These are phyloP conservation scores for Solanum hybrid DNA, from an alignment of 305 asterid species.

Conservation along the genomic window DNA sequence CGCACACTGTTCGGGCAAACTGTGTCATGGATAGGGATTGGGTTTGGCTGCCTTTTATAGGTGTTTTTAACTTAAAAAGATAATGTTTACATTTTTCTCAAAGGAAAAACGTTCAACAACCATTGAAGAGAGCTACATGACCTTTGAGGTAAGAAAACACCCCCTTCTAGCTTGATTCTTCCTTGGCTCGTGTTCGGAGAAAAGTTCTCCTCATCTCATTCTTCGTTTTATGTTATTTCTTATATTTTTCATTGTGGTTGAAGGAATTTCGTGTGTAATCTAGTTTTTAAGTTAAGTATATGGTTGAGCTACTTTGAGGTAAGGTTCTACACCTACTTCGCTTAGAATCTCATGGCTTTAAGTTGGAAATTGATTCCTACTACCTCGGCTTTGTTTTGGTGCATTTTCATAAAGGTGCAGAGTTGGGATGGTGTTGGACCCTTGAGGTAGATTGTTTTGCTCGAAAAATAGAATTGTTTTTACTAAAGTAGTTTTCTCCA, in stretches of 20 bases:
- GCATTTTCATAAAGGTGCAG: background rate
- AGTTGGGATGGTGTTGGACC: background rate
- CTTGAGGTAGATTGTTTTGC: background rate
- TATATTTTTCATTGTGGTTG: background rate
- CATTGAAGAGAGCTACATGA: background rate
- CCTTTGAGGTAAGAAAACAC: background rate
- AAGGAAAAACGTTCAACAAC: background rate
- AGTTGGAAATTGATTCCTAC: background rate
- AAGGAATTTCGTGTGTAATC: background rate
- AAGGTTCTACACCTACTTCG: background rate
- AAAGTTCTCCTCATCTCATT: background rate
- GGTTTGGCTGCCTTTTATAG: background rate
- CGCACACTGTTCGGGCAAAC: background rate
- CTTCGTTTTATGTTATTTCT: background rate
- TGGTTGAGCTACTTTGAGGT: background rate
- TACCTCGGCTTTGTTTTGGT: background rate
- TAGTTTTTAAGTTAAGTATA: background rate
- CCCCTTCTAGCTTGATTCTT: background rate
- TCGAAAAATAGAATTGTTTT: background rate
- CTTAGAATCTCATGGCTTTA: background rate
- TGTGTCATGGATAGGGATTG: background rate
- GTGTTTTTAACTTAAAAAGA: background rate
- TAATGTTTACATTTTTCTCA: background rate
- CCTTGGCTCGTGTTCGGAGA: background rate
- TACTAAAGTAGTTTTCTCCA: background rate